These are phyloP conservation scores for Effrenium voratum DNA, from an alignment of 73 alveolate species.

Conservation along the genomic window DNA sequence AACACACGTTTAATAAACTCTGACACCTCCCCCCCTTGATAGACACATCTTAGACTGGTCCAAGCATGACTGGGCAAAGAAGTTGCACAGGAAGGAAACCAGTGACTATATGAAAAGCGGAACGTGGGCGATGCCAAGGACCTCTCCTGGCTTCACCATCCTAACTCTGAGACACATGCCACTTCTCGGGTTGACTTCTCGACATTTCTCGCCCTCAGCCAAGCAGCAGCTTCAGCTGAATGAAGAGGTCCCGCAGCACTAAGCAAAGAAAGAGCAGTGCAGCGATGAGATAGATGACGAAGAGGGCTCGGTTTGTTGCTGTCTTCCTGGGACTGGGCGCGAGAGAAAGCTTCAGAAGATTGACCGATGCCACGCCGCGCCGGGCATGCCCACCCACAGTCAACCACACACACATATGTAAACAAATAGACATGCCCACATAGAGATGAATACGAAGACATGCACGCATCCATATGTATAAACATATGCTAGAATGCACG, in stretches of 20 bases:
- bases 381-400: too few relatives aligned
- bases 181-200: too few relatives aligned
- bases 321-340: neutral
- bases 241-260: slow-evolving; percentile 56
- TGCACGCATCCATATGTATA: neutral
- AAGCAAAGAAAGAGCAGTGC: slow-evolving; percentile 8
- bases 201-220: neutral
- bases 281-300: slow-evolving; percentile 22
- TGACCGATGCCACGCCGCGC: too few relatives aligned
- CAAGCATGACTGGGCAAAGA: neutral
- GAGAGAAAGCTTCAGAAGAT: too few relatives aligned
- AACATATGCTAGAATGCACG: neutral
- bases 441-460: neutral
- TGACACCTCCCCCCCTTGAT: too few relatives aligned
- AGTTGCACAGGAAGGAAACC: neutral
- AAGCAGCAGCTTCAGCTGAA: slow-evolving; percentile 23
- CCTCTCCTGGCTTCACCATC: neutral
- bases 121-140: neutral
- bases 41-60: neutral
- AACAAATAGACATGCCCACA: neutral
- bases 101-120: neutral
- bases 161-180: neutral
- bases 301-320: slow-evolving; percentile 15
- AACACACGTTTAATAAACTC: too few relatives aligned
- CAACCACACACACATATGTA: neutral